phyloP scores from a whole-genome alignment of 331 rosid species.

The Acacia concinna region DNA sequence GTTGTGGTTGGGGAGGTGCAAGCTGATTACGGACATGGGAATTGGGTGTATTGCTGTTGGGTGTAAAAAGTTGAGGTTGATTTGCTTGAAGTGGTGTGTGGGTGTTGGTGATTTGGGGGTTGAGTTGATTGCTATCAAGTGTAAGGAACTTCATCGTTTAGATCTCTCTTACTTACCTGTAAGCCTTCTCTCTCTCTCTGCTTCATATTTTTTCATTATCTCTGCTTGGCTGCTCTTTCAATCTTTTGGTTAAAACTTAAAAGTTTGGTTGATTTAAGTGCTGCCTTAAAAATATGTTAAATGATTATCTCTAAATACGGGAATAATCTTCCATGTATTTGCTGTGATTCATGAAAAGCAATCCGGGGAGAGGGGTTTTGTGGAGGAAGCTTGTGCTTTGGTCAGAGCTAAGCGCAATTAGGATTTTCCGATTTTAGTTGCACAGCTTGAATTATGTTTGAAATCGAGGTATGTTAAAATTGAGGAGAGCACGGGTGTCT shows the following conservation, averaged over 20 bases:
- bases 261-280: neutral
- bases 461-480: neutral
- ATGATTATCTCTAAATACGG: neutral
- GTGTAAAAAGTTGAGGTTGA: slow-evolving; percentile 53
- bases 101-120: slow-evolving; percentile 63
- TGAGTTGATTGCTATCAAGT: slow-evolving; percentile 59
- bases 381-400: neutral
- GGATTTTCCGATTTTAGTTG: neutral
- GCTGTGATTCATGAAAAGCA: neutral
- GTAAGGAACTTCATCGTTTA: slow-evolving; percentile 52
- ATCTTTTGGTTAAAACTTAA: neutral
- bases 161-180: slow-evolving; percentile 96
- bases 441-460: neutral
- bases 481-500: neutral
- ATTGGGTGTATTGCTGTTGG: slow-evolving; percentile 75
- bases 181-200: slow-evolving; percentile 17
- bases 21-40: slow-evolving; percentile 62
- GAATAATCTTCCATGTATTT: neutral
- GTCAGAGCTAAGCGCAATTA: neutral
- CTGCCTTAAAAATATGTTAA: neutral
- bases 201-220: neutral
- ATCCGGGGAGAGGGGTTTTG: neutral
- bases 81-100: slow-evolving; percentile 62
- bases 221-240: neutral
- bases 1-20: slow-evolving; percentile 58